Evolutionary conservation across 768 basidiomycete species (phyloP), one percentile per base, ranked within the genome.

Genomic region (Pulveroboletus sp.): DNA sequence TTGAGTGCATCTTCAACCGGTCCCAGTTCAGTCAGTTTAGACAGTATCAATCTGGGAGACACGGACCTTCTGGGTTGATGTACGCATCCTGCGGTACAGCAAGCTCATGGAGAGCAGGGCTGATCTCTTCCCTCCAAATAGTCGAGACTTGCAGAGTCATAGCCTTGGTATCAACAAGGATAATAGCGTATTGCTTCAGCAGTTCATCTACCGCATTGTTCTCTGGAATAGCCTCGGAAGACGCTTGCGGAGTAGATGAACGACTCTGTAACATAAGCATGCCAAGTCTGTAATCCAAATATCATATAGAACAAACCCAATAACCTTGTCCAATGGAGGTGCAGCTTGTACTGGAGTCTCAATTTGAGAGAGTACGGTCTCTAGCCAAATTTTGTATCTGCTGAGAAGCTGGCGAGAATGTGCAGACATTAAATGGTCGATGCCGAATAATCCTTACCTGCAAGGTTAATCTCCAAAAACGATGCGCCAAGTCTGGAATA

Each of bases 391-490:
- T 49, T 71, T 79, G 63, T 90, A 93, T 47, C 93, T 78, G 57
- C 83, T 86, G 44, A 94, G 59, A 51, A 96, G 82, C 91, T 94
- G 50, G 31, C 40, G 26, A 54, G 32, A 35, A 47, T 47, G 46
- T 52, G 50, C 27, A 28, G 28, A 32, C 5, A 49, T 47, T 28
- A 35, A 37, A 46, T 18, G 27, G 32, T 43, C 32, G 43, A 36
- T 18, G 38, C 18, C 2, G 5, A 44, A 51, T 44, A 57, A 12
- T 27, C 27, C 60, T 46, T 43, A 92, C 93, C 80, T 99, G 95
- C 26, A 99, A 70, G 6, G 86, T 89, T 50, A 98, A 71, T 60
- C 79, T 82, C 96, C 95, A 98, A 66, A 98, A 98, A 43, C 88
- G 79, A 67, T 85, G 76, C 32, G 80, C 79, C 10, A 98, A 70